A percentile compares a stretch with the other conserved stretches of the same genome.
Evolutionary conservation across 2,329 filamentous ascomycete genomes (phyloP).

Genomic region (Pezicula neosporulosa): DNA sequence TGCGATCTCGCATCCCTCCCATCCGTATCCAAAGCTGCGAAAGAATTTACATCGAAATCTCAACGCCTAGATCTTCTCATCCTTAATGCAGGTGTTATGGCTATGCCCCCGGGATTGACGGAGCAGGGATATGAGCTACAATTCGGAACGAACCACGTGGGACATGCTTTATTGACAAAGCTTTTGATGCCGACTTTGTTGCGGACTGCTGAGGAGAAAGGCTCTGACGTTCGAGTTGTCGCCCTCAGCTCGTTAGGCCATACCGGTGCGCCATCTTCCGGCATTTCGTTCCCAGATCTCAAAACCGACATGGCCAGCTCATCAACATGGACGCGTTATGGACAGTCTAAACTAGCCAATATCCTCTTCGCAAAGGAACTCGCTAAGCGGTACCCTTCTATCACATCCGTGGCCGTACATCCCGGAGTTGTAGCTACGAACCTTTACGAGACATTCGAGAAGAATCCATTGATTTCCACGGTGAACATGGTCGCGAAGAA

Average conservation of each 20-base stretch:
- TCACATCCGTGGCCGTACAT: slow-evolving; percentile 34
- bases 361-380: slow-evolving; percentile 39
- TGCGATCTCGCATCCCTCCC: slow-evolving; percentile 42
- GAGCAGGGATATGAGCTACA: slow-evolving; percentile 45
- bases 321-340: slow-evolving; percentile 34
- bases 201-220: slow-evolving; percentile 16
- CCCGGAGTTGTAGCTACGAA: slow-evolving; percentile 38
- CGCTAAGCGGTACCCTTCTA: slow-evolving; percentile 31
- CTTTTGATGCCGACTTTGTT: slow-evolving; percentile 31
- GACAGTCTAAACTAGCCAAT: slow-evolving; percentile 44
- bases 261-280: slow-evolving; percentile 1
- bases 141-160: slow-evolving; percentile 47
- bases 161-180: slow-evolving; percentile 42
- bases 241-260: slow-evolving; percentile 12
- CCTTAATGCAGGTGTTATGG: slow-evolving; percentile 44
- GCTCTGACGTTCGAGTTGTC: slow-evolving; percentile 17
- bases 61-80: slow-evolving; percentile 41
- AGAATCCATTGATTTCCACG: background rate
- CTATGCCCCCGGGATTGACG: slow-evolving; percentile 32
- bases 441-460: slow-evolving; percentile 16
- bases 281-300: slow-evolving; percentile 29
- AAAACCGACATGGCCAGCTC: slow-evolving; percentile 19
- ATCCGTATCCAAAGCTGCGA: slow-evolving; percentile 38
- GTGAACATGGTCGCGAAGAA: background rate
- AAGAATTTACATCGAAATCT: slow-evolving; percentile 30